Evolutionary conservation across 805 yeast genomes (phyloP), one percentile per base, ranked within the genome.

Genomic region (Starmerella roubikii): DNA sequence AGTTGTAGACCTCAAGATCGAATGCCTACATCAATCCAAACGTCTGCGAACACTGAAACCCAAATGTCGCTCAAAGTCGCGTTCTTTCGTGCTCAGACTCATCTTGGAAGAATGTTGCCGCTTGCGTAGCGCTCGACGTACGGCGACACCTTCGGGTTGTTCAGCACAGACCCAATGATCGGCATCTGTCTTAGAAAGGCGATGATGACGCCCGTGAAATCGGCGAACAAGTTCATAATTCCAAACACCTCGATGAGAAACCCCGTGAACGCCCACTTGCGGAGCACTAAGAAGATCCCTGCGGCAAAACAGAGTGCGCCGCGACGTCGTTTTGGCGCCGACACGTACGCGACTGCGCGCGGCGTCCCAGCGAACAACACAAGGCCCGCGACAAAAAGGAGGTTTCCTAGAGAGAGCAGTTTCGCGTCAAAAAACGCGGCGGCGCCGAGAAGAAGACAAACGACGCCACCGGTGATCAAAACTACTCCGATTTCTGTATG

Each of bases 141-240:
- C 15, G 97, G 97, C 4, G 94, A 94, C 23, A 91, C 60, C 7
- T 62, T 59, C 1, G 97, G 96, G 54, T 78, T 74, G 26, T 85
- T 76, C 38, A 91, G 68, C 5, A 85, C 41, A 20, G 93, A 86
- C 1, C 97, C 97, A 44, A 91, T 75, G 42, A 80, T 56, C 2
- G 98, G 98, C 51, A 88, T 59, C 5, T 93, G 78, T 57, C 96
- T 69, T 52, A 88, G 66, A 54, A 91, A 88, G 49, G 82, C 79
- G 11, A 88, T 72, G 33, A 91, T 76, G 11, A 93, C 82, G 20
- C 93, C 84, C 54, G 88, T 81, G 59, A 91, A 86, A 60, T 91
- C 97, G 27, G 85, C 98, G 61, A 91, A 88, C 27, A 88, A 64
- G 7, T 83, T 86, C 44, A 88, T 60, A 20, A 88, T 83, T n/a